Evolutionary conservation across 176 grass and related monocot species (phyloP), one percentile per base, ranked within the genome.

Genomic region (Cenchrus purpureus): DNA sequence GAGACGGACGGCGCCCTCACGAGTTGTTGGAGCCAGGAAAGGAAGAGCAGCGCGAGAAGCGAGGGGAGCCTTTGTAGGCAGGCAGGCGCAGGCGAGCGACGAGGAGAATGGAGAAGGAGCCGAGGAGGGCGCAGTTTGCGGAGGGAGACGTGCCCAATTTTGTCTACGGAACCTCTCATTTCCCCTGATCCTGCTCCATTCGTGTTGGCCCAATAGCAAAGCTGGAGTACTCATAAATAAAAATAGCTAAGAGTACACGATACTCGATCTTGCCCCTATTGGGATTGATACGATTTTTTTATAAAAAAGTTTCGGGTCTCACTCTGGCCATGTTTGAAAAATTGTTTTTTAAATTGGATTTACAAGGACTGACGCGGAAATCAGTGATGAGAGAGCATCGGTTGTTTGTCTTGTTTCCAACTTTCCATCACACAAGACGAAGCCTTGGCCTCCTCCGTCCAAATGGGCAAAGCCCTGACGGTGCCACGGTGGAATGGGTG

Each of bases 101-200:
- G 43, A 44, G 43, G 5, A 2, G 43, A 44, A n/a, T n/a, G n/a
- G n/a, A n/a, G n/a, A n/a, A n/a, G n/a, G n/a, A n/a, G n/a, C n/a
- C 22, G 22, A 25, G 22, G 56, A 8, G 2, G 75, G 19, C 51
- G 79, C n/a, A n/a, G n/a, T n/a, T n/a, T n/a, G n/a, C n/a, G n/a
- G n/a, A n/a, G 50, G 79, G 28, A 70, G 79, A 44, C 79, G 79
- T 69, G 65, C 12, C 79, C 65, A 57, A 69, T 15, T 68, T 69
- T 81, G 7, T 68, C 50, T 22, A 22, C 0, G 49, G 34, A 37
- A 22, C 77, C 6, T 62, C 7, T 54, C 28, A 16, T 52, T 34
- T 34, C 34, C 34, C 34, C 34, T 34, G 34, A 34, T 34, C 34
- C 34, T 34, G 34, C 34, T 34, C 34, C 34, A 34, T 34, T 34